These are phyloP conservation scores for Eurotiales sp. DNA, from an alignment of 2,329 filamentous ascomycete genomes.

Conservation along the genomic window DNA sequence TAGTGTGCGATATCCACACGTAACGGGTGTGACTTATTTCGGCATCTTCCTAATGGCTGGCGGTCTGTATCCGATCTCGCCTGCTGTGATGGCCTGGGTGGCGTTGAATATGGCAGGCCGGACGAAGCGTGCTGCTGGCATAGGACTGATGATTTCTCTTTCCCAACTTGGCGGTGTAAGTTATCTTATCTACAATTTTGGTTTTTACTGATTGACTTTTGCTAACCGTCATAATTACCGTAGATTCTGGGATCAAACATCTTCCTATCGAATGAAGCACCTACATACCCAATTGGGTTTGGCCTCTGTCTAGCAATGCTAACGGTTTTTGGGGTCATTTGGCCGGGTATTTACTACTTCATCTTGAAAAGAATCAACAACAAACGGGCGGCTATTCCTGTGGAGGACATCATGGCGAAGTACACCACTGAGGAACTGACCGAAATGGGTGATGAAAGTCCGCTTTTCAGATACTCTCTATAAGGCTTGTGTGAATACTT, in stretches of 20 bases:
- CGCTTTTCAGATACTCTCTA: constrained; percentile 27
- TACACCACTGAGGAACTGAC: constrained; percentile 31
- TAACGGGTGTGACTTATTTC: background rate
- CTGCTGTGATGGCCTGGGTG: constrained; percentile 27
- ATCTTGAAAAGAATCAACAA: constrained; percentile 22
- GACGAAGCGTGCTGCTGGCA: constrained; percentile 28
- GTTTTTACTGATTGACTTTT: background rate
- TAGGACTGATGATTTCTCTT: constrained; percentile 20
- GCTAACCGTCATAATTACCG: background rate
- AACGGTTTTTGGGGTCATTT: constrained; percentile 8
- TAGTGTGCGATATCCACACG: background rate
- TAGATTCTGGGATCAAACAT: constrained; percentile 28
- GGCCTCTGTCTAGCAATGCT: constrained; percentile 10
- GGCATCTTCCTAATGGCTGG: constrained; percentile 18
- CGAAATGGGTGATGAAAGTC: constrained; percentile 30
- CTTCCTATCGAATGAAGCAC: constrained; percentile 14
- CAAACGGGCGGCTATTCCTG: constrained; percentile 21
- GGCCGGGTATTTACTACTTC: constrained; percentile 15
- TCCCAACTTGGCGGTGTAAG: constrained; percentile 22
- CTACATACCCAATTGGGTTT: constrained; percentile 16
- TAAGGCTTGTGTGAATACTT: no score
- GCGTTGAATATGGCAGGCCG: constrained; percentile 28
- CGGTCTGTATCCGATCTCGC: constrained; percentile 31
- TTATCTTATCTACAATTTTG: no score
- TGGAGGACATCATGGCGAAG: constrained; percentile 23